These are phyloP conservation scores for Tothia fuscella DNA, from an alignment of 2,329 filamentous ascomycete genomes.

Conservation along the genomic window DNA sequence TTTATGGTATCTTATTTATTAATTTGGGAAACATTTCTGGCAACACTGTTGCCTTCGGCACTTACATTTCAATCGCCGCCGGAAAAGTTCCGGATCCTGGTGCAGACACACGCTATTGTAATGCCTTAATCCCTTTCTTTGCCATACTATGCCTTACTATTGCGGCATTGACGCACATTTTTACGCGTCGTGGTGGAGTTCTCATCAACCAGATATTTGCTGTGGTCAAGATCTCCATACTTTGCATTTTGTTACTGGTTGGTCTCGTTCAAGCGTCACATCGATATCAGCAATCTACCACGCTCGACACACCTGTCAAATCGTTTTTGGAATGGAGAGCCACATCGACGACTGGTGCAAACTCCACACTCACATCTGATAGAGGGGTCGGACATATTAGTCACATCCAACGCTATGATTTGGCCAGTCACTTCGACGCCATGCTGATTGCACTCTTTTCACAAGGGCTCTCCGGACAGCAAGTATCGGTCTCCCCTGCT, in stretches of 20 bases:
- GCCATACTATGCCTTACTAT: conserved; percentile 35
- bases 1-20: conserved; percentile 36
- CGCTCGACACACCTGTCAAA: too few species aligned
- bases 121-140: conserved; percentile 32
- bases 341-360: too few species aligned
- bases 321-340: too few species aligned
- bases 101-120: conserved; percentile 15
- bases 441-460: too few species aligned
- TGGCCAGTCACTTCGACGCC: conserved; percentile 16
- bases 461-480: too few species aligned
- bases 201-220: conserved; percentile 15
- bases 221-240: conserved; percentile 32
- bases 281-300: too few species aligned
- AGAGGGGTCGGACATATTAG: not conserved
- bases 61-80: conserved; percentile 29
- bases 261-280: conserved; percentile 25
- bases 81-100: conserved; percentile 13
- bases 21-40: conserved; percentile 37
- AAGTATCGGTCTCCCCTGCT: too few species aligned
- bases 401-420: not conserved
- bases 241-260: conserved; percentile 34
- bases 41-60: conserved; percentile 29
- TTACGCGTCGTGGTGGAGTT: conserved; percentile 16
- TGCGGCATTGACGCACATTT: conserved; percentile 13
- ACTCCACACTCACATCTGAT: too few species aligned